Percentiles rank a stretch among this genome's conserved stretches.
Evolutionary conservation across 148 eudicot genomes (phyloP).

Genomic region (Gaultheria prostrata): DNA sequence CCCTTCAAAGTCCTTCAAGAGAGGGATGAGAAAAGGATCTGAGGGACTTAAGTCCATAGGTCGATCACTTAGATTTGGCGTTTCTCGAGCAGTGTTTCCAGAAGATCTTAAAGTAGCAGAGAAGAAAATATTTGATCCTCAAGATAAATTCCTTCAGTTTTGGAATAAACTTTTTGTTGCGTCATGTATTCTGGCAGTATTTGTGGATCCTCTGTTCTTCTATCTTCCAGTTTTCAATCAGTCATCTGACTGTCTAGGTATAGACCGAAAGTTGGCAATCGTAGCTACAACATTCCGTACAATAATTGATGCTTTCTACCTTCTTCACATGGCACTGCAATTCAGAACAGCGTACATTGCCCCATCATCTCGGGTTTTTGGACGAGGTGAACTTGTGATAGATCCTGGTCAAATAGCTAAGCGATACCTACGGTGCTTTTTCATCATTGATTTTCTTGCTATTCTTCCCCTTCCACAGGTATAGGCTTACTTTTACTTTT

Average conservation of each 20-base stretch:
- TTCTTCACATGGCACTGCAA: conserved; percentile 80
- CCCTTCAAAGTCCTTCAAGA: conserved; percentile 55
- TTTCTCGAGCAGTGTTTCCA: conserved; percentile 84
- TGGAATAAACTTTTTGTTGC: conserved; percentile 84
- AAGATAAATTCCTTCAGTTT: conserved; percentile 76
- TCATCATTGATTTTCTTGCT: conserved; percentile 78
- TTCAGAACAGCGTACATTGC: conserved; percentile 98
- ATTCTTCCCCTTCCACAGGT: conserved; percentile 98
- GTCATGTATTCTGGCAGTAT: conserved; percentile 86
- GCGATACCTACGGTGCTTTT: conserved; percentile 68
- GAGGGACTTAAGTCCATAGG: conserved; percentile 81
- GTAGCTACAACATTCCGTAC: conserved; percentile 75
- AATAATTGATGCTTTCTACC: conserved; percentile 79
- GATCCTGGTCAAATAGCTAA: conserved; percentile 82
- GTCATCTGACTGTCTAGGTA: conserved; percentile 53
- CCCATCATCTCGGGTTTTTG: conserved; percentile 96
- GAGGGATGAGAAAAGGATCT: conserved; percentile 64
- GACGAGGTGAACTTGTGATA: conserved; percentile 98
- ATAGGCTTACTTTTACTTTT: conserved; percentile 1
- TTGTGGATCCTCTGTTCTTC: conserved; percentile 88
- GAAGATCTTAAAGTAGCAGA: conserved; percentile 93
- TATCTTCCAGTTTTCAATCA: conserved; percentile 72
- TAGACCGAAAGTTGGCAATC: conserved; percentile 65
- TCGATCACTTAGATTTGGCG: conserved; percentile 75
- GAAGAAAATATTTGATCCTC: conserved; percentile 88